Base-by-base conservation (phyloP, 2,329 filamentous ascomycete species). In the Apiospora malaysiana region DNA sequence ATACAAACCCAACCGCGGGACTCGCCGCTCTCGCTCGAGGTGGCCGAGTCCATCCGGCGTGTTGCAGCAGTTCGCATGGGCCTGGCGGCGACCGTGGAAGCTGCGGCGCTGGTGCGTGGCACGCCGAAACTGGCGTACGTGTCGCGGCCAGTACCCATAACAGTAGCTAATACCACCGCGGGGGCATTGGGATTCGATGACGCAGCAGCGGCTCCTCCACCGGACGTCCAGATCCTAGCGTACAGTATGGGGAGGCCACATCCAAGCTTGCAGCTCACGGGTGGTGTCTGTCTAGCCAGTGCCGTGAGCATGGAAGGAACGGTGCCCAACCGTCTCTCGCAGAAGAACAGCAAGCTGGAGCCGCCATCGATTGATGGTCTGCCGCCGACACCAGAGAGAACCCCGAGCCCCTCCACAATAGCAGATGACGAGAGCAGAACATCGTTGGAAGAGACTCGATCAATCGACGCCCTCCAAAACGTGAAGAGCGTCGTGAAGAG, bases 81-180 rank as follows among this genome's bases (percentile, higher is more conserved):
- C 0, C 81, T 92, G 5, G 84, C 81, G 0, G 23, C 82, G 1
- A 75, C 78, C 5, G 79, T 82, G 0, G 79, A 81, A 16, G 80
- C 81, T 0, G 80, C 81, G 0, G 74, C 74, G 2, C 69, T 72
- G 2, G 75, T 76, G 0, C 74, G 79, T 42, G 80, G 81, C 0
- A 82, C 80, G 1, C 89, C 90, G 0, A 91, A 91, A 76, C 86
- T 91, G 21, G 86, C 87, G 7, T 77, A 91, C 1, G 82, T 91
- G 1, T 85, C 83, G 7, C 77, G 75, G 32, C 73, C 72, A 5
- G 4, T 14, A 8, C 14, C 25, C 9, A 0, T 14, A 9, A 9
- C 25, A 6, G 5, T 3, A 7, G 7, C 3, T 5, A 12, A 4
- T 12, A 27, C 7, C 4, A 3, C 18, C 0, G 1, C 1, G 0